Evolutionary conservation across 208 protist genomes (phyloP), one percentile per base, ranked within the genome.

Genomic region (Jaenimonas drosophilae): DNA sequence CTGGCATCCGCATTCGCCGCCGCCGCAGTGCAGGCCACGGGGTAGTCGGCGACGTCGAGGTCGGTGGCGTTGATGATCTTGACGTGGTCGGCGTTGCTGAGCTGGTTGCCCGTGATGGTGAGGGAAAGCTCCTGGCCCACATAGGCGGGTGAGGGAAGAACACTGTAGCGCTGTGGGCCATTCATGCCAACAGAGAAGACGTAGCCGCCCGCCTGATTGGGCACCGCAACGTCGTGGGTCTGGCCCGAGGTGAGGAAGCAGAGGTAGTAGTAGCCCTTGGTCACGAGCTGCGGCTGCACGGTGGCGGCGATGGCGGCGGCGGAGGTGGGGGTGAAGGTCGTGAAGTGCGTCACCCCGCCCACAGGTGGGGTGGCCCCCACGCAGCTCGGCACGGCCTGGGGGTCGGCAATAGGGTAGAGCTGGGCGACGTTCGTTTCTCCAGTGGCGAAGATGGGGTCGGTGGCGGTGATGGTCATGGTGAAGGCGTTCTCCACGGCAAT

Each of bases 171-270:
- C 67, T 87, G 73, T 23, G 79, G 69, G 3, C 87, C 87, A 14
- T 62, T 85, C 19, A 88, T 47, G 17, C 82, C 87, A 11, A 88
- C 79, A 21, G 82, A 61, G 54, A 94, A 94, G 32, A 79, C 30
- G 55, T 62, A 90, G 44, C 73, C 79, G 33, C 87, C 82, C 16
- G 60, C 64, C 12, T 17, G 17, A 47, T 87, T 89, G 1, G 74
- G 70, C 30, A 94, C 78, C 2, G 76, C 59, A 25, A 86, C 79
- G 44, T 39, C 47, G 20, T 51, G 26, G 26, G 27, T 37, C 60
- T 87, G 73, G 20, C 73, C 71, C 43, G 64, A 75, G 11, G 77
- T 79, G 40, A 64, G 49, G 55, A 94, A 94, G 57, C 87, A 94
- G 6, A 94, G 69, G 40, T 66, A 91, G 59, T 68, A 89, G 50